Percentiles rank a stretch among this genome's conserved stretches.
phyloP scores from a whole-genome alignment of 768 basidiomycete species.

The Daedaleopsis sinensis region DNA sequence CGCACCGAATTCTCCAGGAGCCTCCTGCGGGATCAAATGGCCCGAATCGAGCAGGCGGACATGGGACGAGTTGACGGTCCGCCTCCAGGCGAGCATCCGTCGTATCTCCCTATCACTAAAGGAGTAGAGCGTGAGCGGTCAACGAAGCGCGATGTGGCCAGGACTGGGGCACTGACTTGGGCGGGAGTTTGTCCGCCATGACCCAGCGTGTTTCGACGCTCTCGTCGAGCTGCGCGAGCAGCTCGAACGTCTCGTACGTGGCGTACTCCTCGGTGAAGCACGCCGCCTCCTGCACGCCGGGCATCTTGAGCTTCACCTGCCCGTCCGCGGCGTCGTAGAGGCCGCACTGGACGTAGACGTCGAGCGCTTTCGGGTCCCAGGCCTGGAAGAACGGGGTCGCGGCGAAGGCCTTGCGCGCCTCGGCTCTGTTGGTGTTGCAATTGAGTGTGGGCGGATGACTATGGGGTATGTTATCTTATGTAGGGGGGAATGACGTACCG shows the following conservation, averaged over 20 bases:
- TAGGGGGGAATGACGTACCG: constrained; percentile 40
- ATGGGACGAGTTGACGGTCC: constrained; percentile 38
- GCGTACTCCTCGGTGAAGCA: constrained; percentile 53
- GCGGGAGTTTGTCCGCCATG: constrained; percentile 47
- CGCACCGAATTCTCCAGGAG: constrained; percentile 31
- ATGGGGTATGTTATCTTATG: not conserved
- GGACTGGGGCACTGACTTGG: constrained; percentile 35
- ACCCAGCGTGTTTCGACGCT: constrained; percentile 58
- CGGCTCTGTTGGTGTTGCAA: constrained; percentile 52
- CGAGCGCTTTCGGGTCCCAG: constrained; percentile 70
- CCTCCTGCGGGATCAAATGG: constrained; percentile 39
- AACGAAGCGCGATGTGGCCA: not conserved
- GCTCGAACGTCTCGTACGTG: constrained; percentile 42
- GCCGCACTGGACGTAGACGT: constrained; percentile 62
- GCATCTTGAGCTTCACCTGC: constrained; percentile 63
- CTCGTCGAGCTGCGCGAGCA: constrained; percentile 45
- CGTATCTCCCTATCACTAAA: constrained; percentile 14
- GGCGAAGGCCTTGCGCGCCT: constrained; percentile 53
- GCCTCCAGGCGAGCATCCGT: constrained; percentile 33
- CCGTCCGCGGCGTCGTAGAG: constrained; percentile 44
- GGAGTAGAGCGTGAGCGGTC: not conserved
- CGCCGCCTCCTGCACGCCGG: constrained; percentile 63
- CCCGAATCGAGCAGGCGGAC: constrained; percentile 31
- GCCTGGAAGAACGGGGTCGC: constrained; percentile 65
- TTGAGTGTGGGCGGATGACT: too few relatives aligned